phyloP scores from a whole-genome alignment of 306 rosid species.

The Dryas drummondii region DNA sequence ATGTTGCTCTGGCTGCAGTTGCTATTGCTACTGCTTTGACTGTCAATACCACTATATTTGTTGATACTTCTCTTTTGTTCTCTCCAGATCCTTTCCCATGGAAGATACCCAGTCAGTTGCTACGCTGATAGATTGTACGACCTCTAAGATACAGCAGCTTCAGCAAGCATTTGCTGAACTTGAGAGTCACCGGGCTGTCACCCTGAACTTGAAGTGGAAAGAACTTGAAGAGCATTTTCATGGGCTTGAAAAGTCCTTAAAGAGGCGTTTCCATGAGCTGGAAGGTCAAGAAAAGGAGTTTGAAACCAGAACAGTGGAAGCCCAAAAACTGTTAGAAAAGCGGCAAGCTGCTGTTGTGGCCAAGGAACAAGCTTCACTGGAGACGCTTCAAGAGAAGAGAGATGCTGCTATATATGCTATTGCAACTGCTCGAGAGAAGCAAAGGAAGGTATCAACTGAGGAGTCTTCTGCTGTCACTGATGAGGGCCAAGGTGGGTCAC shows the following conservation, averaged over 20 bases:
- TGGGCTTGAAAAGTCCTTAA: slow-evolving; percentile 95
- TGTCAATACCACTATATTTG: not conserved
- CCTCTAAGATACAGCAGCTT: slow-evolving; percentile 92
- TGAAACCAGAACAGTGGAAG: slow-evolving; percentile 61
- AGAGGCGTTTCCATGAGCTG: slow-evolving; percentile 94
- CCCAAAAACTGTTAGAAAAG: slow-evolving; percentile 68
- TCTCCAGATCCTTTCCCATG: slow-evolving; percentile 65
- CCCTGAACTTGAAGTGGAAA: slow-evolving; percentile 94
- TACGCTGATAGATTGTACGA: slow-evolving; percentile 73
- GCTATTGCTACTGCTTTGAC: not conserved
- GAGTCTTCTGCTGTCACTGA: slow-evolving; percentile 40
- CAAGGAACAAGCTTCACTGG: slow-evolving; percentile 73
- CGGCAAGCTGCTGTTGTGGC: slow-evolving; percentile 68
- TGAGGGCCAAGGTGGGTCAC: slow-evolving; percentile 42
- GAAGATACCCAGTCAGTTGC: slow-evolving; percentile 73
- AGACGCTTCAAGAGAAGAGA: slow-evolving; percentile 80
- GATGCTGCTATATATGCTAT: slow-evolving; percentile 78
- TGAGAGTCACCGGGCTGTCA: slow-evolving; percentile 84
- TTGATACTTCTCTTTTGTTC: slow-evolving; percentile 12
- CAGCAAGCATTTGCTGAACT: slow-evolving; percentile 99
- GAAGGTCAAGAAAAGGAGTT: slow-evolving; percentile 96
- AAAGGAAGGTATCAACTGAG: slow-evolving; percentile 58
- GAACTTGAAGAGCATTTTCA: slow-evolving; percentile 95
- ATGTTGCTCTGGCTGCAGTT: not conserved
- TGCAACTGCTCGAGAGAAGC: slow-evolving; percentile 72